phyloP scores from a whole-genome alignment of 2,329 filamentous ascomycete species.

The Penicillium sp. region DNA sequence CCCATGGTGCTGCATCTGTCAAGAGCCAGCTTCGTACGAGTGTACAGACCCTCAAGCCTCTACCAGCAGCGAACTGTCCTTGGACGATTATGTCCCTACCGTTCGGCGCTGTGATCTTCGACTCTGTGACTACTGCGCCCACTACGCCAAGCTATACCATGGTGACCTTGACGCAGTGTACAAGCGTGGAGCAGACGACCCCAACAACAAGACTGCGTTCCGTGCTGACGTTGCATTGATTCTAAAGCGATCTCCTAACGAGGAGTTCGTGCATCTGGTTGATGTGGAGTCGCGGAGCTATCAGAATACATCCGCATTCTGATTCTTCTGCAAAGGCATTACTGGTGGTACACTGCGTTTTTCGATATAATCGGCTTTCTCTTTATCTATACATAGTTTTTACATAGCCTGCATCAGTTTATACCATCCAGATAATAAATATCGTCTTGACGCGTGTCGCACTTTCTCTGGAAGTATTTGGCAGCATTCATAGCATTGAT shows the following conservation, averaged over 20 bases:
- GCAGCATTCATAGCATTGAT: background rate
- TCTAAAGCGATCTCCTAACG: background rate
- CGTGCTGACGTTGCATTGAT: constrained; percentile 13
- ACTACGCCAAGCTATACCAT: constrained; percentile 5
- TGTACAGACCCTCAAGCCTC: constrained; percentile 26
- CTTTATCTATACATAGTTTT: background rate
- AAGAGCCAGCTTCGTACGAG: constrained; percentile 35
- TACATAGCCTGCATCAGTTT: background rate
- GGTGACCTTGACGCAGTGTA: constrained; percentile 19
- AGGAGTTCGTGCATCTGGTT: constrained; percentile 1
- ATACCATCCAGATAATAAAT: background rate
- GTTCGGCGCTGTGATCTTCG: constrained; percentile 29
- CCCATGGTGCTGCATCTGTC: constrained; percentile 44
- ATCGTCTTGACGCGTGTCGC: background rate
- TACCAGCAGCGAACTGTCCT: background rate
- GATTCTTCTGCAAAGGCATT: background rate
- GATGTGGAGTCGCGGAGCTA: background rate
- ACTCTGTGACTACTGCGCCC: constrained; percentile 29
- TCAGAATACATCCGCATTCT: background rate
- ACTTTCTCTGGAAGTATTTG: background rate
- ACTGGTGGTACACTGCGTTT: background rate
- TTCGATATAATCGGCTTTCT: background rate
- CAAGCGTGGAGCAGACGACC: background rate
- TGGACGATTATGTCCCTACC: background rate
- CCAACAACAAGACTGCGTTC: background rate